Evolutionary conservation across 2,329 filamentous ascomycete genomes (phyloP), one percentile per base, ranked within the genome.

Genomic region (Keithomyces neogunnii): DNA sequence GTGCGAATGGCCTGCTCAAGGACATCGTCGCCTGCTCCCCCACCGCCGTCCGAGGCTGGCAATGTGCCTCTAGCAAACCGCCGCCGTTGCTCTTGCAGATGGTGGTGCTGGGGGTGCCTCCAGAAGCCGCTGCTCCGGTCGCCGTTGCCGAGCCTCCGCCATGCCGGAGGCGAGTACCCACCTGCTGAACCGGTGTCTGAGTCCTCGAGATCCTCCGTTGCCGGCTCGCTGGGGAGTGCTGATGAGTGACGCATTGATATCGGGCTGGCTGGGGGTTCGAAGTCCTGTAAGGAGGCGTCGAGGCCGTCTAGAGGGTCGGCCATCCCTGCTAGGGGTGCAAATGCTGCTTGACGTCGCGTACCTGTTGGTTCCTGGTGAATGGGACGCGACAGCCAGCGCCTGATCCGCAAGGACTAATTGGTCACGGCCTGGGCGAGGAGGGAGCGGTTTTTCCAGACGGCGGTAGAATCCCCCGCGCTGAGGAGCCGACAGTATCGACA

Each of bases 81-180:
- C 42, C 19, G 48, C 26, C n/a, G 51, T 43, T 26, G 47, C 3
- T 13, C n/a, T 30, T 26, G 10, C 19, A 2, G 26, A 26, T 33
- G 49, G 44, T 33, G 36, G 13, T 51, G 39, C 8, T 45, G 52
- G 28, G 47, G 54, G 19, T 53, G 53, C 50, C 35, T 76, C 76
- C 85, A 84, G 63, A 84, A 82, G 56, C 78, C 77, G 60, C 72
- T 78, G 65, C 73, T 79, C 62, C 75, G 73, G 57, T 74, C 73
- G 60, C 77, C 79, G 73, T 80, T 81, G 70, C 72, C 75, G 66
- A 81, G 76, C 57, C 77, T 77, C 62, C 76, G 73, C 79, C 79
- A 82, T 46, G 79, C 79, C 56, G 79, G 79, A 51, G 79, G 79
- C 61, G 75, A 80, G 70, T 77, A 82, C 55, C 77, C 78, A 73